Evolutionary conservation across 805 yeast genomes (phyloP), one percentile per base, ranked within the genome.

Genomic region (Yarrowia sp.): DNA sequence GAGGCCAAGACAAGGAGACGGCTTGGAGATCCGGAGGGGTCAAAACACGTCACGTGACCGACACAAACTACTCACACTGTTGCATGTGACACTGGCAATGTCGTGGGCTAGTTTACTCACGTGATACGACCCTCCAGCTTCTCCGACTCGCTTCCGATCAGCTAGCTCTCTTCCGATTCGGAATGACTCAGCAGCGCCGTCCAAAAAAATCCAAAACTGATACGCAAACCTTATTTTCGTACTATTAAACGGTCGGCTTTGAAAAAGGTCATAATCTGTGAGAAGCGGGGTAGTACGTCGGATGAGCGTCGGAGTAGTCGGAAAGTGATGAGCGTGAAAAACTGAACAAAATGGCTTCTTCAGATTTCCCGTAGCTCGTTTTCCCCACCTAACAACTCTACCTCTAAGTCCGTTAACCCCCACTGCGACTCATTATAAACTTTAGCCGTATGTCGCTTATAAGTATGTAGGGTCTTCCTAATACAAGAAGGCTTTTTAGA

Each of bases 401-500:
- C 38, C 10, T 4, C 9, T 33, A 47, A 18, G 3, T 48, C 55
- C 41, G 55, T 9, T 41, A 18, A 33, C 55, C 55, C 55, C 55
- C 55, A 48, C 55, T 13, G 33, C 41, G 2, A 48, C 32, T 33
- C 55, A 48, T 35, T 48, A 33, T 47, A 15, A 48, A 35, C 55
- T 48, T 48, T 14, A 35, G 41, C 55, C 55, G 53, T 33, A 48
- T 48, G 55, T 35, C 41, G 55, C 55, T 48, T 48, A 48, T 48
- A 48, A 48, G 55, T 48, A 48, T 35, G 55, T 33, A 48, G 55
- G 41, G 55, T 48, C 55, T 48, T 35, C 32, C 55, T 45, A n/a
- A n/a, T n/a, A n/a, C 13, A 22, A 17, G 10, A 33, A n/a, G 39
- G 33, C 10, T 22, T 11, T n/a, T 11, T 6, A 17, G 4, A 38